Base-by-base conservation (phyloP, 805 yeast genomes). In the Huiozyma naganishii region DNA sequence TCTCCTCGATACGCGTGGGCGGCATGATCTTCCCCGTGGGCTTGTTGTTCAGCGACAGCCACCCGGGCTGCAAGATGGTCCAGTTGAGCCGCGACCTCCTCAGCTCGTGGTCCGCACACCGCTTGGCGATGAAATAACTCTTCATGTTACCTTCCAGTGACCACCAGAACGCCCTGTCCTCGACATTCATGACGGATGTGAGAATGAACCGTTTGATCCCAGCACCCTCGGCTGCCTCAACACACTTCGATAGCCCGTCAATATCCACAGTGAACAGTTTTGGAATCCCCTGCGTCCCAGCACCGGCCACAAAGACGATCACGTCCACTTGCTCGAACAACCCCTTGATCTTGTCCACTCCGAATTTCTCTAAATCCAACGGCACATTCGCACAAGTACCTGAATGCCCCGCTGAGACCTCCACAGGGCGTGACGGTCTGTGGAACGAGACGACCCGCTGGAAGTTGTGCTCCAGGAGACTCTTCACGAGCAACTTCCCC, bases 231-330 rank as follows among this genome's bases (percentile, higher is more conserved):
- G 76, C 64, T 1, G 79, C 82, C 52, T 77, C 82, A 46, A 73
- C 67, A 3, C 72, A 67, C 53, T 74, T 74, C 32, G 75, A 74
- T 3, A 79, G 76, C 2, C 79, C 79, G 54, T 79, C 83, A 45
- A 77, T 62, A 52, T 79, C 85, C 12, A 78, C 73, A 17, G 68
- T 63, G 41, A 76, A 63, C 3, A 73, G 66, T 36, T 62, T 50
- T 13, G 61, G 68, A 6, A 70, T 52, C 11, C 74, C 73, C 39
- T 71, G 71, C 1, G 82, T 83, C 11, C 75, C 79, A 3, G 81
- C 74, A 6, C 83, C 83, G 0, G 81, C 83, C 29, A 72, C 61
- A 64, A 77, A 76, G 0, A 79, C 74, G 6, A 78, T 74, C 7
- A 76, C 76, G 50, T 74, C 76, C 35, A 66, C 68, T 4, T 76